Percentiles rank a stretch among this genome's conserved stretches.
phyloP scores from a whole-genome alignment of 805 yeast species.

The Starmera caribaea region DNA sequence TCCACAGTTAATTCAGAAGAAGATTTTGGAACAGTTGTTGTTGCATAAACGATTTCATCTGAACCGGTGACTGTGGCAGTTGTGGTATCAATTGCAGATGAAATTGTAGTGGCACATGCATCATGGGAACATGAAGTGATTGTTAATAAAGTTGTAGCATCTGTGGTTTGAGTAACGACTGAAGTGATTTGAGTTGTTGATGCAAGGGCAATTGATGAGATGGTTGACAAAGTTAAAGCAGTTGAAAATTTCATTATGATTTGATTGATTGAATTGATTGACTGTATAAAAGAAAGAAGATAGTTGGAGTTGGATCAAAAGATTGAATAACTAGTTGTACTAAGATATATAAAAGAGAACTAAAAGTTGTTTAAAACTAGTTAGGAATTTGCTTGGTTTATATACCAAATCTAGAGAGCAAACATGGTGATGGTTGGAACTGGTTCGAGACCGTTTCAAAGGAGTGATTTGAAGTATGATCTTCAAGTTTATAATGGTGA shows the following conservation, averaged over 20 bases:
- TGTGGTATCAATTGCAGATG: constrained; percentile 10
- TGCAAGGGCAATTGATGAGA: constrained; percentile 16
- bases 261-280: constrained; percentile 3
- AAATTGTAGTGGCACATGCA: constrained; percentile 11
- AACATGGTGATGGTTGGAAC: no score
- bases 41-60: constrained; percentile 12
- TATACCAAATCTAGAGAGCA: no score
- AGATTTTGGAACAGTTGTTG: constrained; percentile 7
- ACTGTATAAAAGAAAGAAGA: background rate
- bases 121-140: constrained; percentile 19
- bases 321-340: background rate
- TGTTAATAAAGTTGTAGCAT: constrained; percentile 14
- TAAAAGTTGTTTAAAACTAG: background rate
- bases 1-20: constrained; percentile 2
- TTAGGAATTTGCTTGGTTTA: background rate
- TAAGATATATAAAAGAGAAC: background rate
- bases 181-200: constrained; percentile 15
- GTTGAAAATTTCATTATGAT: constrained; percentile 16
- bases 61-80: constrained; percentile 13
- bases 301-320: background rate
- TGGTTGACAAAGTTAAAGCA: constrained; percentile 13
- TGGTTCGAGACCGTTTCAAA: no score
- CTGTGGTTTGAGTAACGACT: constrained; percentile 6
- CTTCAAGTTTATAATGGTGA: no score
- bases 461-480: no score